Evolutionary conservation across 2,329 filamentous ascomycete genomes (phyloP), one percentile per base, ranked within the genome.

Genomic region (Pseudogymnoascus sp.): DNA sequence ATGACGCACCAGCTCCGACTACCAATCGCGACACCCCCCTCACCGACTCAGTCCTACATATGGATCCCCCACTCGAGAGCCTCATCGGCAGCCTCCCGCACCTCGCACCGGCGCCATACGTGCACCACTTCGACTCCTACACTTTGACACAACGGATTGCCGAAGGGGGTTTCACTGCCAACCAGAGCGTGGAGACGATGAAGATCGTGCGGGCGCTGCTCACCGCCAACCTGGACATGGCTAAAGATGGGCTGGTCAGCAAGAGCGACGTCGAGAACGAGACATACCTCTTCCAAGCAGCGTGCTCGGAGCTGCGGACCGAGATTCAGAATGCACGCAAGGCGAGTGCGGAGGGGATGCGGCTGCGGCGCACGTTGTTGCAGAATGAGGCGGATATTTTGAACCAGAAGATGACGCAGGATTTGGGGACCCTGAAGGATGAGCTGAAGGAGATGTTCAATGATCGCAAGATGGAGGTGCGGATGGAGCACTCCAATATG

Each of bases 111-210:
- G 84, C 89, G 6, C 89, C 87, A 1, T 95, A 96, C 71, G 86
- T 96, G 35, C 94, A 99, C 76, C 91, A 97, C 75, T 99, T 99
- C 74, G 93, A 99, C 75, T 96, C 88, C 22, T 99, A 94, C 74
- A 87, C 85, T 12, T 82, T 97, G 4, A 94, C 97, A 14, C 88
- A 88, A 70, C 85, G 90, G 68, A 84, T 99, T 14, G 81, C 86
- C 15, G 76, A 76, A 0, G 85, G 86, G 11, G 88, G 88, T 0
- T 97, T 91, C 74, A 84, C 82, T 1, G 78, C 83, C 47, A 80
- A 80, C 0, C 93, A 97, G 74, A 86, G 91, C 25, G 85, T 91
- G 58, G 90, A 87, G 5, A 80, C 91, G 59, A 99, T 99, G 94
- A 97, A 97, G 77, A 91, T 88, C 5, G 86, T 97, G 61, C 86